These are phyloP conservation scores for Arabis alpina DNA, from an alignment of 345 rosid genomes.

Conservation along the genomic window DNA sequence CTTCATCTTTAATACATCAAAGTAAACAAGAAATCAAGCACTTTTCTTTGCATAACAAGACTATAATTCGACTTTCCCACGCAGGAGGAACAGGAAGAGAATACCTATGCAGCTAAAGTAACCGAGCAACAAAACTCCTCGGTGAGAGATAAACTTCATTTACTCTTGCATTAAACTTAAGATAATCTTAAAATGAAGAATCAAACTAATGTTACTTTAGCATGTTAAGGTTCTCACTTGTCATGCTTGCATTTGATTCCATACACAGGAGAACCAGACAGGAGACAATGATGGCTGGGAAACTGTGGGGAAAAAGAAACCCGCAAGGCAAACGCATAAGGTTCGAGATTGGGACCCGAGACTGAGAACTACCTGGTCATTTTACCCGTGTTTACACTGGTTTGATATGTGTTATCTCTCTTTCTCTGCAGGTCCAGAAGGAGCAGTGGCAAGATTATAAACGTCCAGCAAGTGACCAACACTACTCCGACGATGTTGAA, in stretches of 20 bases:
- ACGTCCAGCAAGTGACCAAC: slow-evolving; percentile 68
- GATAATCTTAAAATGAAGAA: neutral
- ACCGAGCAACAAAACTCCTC: slow-evolving; percentile 33
- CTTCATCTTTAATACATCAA: neutral
- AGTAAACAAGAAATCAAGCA: neutral
- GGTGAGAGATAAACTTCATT: slow-evolving; percentile 30
- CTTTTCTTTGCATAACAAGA: neutral
- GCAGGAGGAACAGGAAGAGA: slow-evolving; percentile 32
- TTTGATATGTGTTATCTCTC: slow-evolving; percentile 23
- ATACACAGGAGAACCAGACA: slow-evolving; percentile 45
- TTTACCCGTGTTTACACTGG: slow-evolving; percentile 7
- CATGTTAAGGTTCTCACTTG: slow-evolving; percentile 15
- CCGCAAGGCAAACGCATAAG: slow-evolving; percentile 62
- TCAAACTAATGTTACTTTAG: neutral
- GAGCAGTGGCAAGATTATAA: slow-evolving; percentile 82
- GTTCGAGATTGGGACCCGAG: slow-evolving; percentile 33
- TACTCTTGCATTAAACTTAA: neutral
- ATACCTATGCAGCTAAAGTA: slow-evolving; percentile 7
- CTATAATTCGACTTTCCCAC: neutral
- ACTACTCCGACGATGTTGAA: slow-evolving; percentile 65
- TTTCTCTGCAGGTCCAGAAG: slow-evolving; percentile 57
- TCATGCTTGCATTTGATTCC: slow-evolving; percentile 28
- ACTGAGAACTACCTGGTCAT: neutral
- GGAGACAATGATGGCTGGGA: slow-evolving; percentile 81
- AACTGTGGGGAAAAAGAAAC: slow-evolving; percentile 71